Conservation (phyloP, 345 rosid genomes). For the Ceriops decandra region DNA sequence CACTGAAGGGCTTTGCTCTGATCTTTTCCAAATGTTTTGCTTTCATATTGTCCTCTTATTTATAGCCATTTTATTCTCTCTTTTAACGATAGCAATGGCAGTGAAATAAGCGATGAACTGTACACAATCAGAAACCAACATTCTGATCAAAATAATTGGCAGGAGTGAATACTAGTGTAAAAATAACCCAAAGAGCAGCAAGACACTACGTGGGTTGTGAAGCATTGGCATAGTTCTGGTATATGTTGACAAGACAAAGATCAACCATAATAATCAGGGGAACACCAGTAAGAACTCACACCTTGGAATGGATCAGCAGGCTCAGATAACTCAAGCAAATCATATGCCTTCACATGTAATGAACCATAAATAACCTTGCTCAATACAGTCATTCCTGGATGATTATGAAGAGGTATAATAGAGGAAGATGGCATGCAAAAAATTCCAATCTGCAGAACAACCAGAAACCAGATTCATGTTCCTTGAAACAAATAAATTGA, state of each 20-base stretch:
- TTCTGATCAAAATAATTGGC: not conserved
- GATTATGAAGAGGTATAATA: constrained; percentile 91
- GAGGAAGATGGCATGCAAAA: constrained; percentile 93
- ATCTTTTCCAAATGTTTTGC: too few species aligned
- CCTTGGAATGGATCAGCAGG: constrained; percentile 59
- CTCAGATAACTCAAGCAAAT: constrained; percentile 67
- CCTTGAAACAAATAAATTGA: not conserved
- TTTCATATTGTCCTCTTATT: too few species aligned
- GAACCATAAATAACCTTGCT: constrained; percentile 92
- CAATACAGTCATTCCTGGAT: constrained; percentile 91
- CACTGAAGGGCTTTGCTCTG: too few species aligned
- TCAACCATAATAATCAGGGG: not conserved
- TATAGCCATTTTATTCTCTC: too few species aligned
- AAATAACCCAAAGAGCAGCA: not conserved
- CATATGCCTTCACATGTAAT: constrained; percentile 76
- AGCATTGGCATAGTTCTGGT: not conserved
- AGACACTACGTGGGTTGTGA: not conserved
- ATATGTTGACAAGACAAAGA: not conserved
- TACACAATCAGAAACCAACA: too few species aligned
- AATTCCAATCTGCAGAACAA: constrained; percentile 70
- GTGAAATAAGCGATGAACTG: too few species aligned
- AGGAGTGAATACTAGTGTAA: not conserved
- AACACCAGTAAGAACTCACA: constrained; percentile 15
- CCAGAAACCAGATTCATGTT: not conserved
- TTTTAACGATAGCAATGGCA: too few species aligned